phyloP scores from a whole-genome alignment of 2,329 filamentous ascomycete species.

The Beauveria sp. region DNA sequence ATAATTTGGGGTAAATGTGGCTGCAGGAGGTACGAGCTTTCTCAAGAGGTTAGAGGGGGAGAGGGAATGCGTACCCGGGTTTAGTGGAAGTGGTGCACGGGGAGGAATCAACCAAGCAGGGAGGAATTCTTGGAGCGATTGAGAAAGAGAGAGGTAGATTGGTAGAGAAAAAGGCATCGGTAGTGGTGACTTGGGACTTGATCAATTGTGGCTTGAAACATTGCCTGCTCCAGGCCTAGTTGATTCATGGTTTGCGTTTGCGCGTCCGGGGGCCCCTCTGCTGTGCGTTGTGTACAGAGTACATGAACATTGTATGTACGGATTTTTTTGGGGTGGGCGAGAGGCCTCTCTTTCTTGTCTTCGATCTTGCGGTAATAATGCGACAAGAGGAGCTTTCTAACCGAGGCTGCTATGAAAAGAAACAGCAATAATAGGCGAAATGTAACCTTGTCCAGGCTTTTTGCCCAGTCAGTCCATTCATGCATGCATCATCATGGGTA shows the following conservation, averaged over 20 bases:
- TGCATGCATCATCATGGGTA: neutral
- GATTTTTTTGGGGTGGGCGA: neutral
- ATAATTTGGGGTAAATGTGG: neutral
- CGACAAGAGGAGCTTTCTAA: neutral
- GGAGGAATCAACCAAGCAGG: too few relatives aligned
- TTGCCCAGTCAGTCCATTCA: neutral
- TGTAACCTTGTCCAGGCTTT: neutral
- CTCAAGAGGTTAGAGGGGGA: neutral
- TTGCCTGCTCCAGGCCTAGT: neutral
- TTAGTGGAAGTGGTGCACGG: neutral
- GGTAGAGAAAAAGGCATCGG: neutral
- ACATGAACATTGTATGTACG: neutral
- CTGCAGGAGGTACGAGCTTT: neutral
- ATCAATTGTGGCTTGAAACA: slow-evolving; percentile 5
- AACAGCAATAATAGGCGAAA: neutral
- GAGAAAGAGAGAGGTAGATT: neutral
- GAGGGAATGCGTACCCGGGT: slow-evolving; percentile 2
- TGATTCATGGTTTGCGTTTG: too few relatives aligned
- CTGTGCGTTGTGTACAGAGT: neutral
- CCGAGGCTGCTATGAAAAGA: neutral
- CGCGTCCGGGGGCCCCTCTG: neutral
- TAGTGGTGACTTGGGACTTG: neutral
- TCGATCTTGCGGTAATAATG: neutral
- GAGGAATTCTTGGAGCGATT: too few relatives aligned
- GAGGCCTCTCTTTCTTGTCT: neutral